phyloP scores from a whole-genome alignment of 306 rosid species.

The Pterocarpus macrocarpus region DNA sequence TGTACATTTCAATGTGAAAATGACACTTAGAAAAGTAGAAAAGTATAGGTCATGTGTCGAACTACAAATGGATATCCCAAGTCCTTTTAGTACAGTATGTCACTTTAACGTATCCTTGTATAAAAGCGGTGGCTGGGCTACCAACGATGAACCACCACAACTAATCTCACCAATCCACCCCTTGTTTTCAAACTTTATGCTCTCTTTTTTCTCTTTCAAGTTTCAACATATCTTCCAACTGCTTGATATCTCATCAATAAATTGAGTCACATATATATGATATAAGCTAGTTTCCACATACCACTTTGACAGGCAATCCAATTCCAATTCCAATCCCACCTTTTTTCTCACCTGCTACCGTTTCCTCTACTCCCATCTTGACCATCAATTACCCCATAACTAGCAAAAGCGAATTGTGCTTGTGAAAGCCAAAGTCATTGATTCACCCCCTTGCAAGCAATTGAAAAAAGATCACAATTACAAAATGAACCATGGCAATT shows the following conservation, averaged over 20 bases:
- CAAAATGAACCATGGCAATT: conserved; percentile 56
- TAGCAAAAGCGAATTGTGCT: not conserved
- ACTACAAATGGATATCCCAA: not conserved
- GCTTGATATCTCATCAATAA: not conserved
- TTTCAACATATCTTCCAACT: conserved; percentile 37
- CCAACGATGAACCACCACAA: conserved; percentile 66
- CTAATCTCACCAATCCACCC: conserved; percentile 59
- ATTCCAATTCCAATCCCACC: conserved; percentile 33
- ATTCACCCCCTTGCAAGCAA: not conserved
- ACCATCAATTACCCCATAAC: too few relatives aligned
- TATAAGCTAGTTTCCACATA: conserved; percentile 39
- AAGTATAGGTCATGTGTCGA: conserved; percentile 30
- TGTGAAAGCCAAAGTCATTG: not conserved
- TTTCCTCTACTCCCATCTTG: conserved; percentile 21
- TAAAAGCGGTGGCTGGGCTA: conserved; percentile 45
- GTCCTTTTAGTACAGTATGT: not conserved
- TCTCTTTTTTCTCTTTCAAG: conserved; percentile 4
- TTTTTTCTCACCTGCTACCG: not conserved
- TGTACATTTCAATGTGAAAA: conserved; percentile 14
- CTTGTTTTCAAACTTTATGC: conserved; percentile 46
- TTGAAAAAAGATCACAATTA: not conserved
- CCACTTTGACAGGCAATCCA: conserved; percentile 11
- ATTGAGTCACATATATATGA: conserved; percentile 12
- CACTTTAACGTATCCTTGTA: conserved; percentile 3
- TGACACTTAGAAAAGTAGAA: not conserved